Base-by-base conservation (phyloP, 2,329 filamentous ascomycete species). In the Truncatella angustata region DNA sequence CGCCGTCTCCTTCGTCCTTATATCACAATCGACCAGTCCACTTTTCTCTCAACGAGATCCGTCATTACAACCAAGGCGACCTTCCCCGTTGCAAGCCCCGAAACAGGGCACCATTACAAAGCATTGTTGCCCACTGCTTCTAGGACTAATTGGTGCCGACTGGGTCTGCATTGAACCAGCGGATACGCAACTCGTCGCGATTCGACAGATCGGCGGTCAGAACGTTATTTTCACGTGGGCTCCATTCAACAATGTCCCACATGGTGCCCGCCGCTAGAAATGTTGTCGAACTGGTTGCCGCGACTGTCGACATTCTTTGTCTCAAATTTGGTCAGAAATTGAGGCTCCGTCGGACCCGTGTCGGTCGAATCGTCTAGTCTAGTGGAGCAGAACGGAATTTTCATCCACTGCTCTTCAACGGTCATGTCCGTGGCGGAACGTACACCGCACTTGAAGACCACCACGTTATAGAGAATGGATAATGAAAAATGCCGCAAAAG, bases 291-390 rank as follows among this genome's bases (percentile, higher is more conserved):
- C 40, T 44, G 20, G 16, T 14, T 44, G 40, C 23, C 40, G 40
- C 23, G 16, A 28, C 12, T 12, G 10, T 23, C 24, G 24, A 20
- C 21, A 23, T 44, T 21, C 28, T 23, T 44, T 21, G 16, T 44
- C 40, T 44, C 23, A 23, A 44, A 44, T 24, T 14, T 44, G 40
- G n/a, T 28, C 16, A n/a, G n/a, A 28, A 44, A 12, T 24, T 44
- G 40, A 44, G 40, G 14, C 40, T 44, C 40, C 40, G 40, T 44
- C 40, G 40, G 40, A 44, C 28, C 40, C 40, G 40, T 21, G 11
- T 44, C 40, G 40, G 40, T 21, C 40, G 24, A 44, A 44, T 44
- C 24, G 28, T 23, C 40, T 28, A 30, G 40, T 5, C 12, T 24
- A 16, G 40, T 44, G 40, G 40, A 44, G 24, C 14, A 14, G 12